phyloP scores from a whole-genome alignment of 768 basidiomycete genomes.

The Saitozyma sp. region DNA sequence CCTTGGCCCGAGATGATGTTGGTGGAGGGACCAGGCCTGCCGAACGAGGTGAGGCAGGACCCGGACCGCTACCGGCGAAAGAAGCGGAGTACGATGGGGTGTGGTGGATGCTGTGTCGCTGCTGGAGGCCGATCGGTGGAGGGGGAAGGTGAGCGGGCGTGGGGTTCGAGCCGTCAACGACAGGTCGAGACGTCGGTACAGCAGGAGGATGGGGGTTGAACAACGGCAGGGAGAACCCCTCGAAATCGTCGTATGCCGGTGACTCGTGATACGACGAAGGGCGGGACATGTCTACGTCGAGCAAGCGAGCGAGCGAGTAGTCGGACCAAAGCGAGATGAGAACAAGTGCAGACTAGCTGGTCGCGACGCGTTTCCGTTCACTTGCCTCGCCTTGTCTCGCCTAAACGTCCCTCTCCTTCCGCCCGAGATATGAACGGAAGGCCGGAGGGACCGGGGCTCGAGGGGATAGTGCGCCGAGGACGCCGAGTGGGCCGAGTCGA shows the following conservation, averaged over 20 bases:
- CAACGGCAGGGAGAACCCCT: slow-evolving; percentile 29
- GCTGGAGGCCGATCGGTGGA: slow-evolving; percentile 10
- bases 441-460: too few relatives aligned
- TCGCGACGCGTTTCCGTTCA: too few relatives aligned
- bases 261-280: slow-evolving; percentile 41
- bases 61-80: neutral
- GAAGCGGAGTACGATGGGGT: slow-evolving; percentile 2
- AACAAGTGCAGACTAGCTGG: too few relatives aligned
- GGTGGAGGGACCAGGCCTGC: neutral
- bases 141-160: slow-evolving; percentile 5
- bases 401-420: too few relatives aligned
- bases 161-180: slow-evolving; percentile 1
- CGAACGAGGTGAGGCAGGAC: neutral
- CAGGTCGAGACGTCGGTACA: slow-evolving; percentile 9
- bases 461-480: too few relatives aligned
- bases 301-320: neutral
- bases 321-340: too few relatives aligned
- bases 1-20: neutral
- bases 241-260: slow-evolving; percentile 7
- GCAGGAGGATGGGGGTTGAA: slow-evolving; percentile 34
- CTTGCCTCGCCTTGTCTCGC: too few relatives aligned
- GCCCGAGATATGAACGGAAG: too few relatives aligned
- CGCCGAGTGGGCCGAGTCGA: too few relatives aligned
- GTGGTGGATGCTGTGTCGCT: slow-evolving; percentile 12
- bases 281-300: slow-evolving; percentile 30